A percentile compares a stretch with the other conserved stretches of the same genome.
These are phyloP conservation scores for Lonicera japonica DNA, from an alignment of 129 eudicot genomes.

Conservation along the genomic window DNA sequence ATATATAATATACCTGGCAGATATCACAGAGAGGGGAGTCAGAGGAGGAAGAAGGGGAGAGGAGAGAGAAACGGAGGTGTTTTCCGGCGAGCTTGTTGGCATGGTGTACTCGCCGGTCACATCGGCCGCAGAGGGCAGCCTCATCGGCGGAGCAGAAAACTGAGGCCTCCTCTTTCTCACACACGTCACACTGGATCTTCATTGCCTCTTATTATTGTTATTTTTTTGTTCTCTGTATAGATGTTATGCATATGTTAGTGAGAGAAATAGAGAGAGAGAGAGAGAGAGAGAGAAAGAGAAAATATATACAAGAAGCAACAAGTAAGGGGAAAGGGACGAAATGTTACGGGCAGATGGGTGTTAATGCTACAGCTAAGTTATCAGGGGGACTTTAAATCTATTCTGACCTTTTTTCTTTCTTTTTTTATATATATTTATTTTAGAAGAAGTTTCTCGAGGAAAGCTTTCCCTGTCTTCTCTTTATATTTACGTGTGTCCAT, in stretches of 20 bases:
- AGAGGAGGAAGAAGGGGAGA: slow-evolving; percentile 39
- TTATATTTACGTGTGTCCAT: too few species aligned
- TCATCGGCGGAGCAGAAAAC: slow-evolving; percentile 85
- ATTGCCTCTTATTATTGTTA: slow-evolving; percentile 12
- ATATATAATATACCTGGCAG: slow-evolving; percentile 47
- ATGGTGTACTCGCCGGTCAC: slow-evolving; percentile 74
- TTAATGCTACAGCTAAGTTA: slow-evolving; percentile 21
- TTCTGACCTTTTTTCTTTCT: slow-evolving; percentile 4
- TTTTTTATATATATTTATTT: too few species aligned
- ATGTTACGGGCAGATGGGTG: slow-evolving; percentile 34
- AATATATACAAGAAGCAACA: too few species aligned
- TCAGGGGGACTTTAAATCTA: neutral
- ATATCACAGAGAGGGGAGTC: slow-evolving; percentile 71
- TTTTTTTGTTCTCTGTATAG: neutral
- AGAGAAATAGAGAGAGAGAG: neutral
- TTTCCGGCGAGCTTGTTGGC: slow-evolving; percentile 85
- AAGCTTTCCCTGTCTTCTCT: neutral
- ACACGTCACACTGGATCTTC: slow-evolving; percentile 92
- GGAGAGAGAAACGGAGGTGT: slow-evolving; percentile 60
- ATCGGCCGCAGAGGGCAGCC: slow-evolving; percentile 74
- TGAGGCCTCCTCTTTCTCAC: slow-evolving; percentile 54
- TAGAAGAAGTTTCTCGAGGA: slow-evolving; percentile 5
- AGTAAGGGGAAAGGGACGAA: slow-evolving; percentile 17
- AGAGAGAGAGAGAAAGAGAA: slow-evolving; percentile 5
- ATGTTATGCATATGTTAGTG: too few species aligned